phyloP scores from a whole-genome alignment of 2,329 filamentous ascomycete genomes.

The Trichoderma sp. region DNA sequence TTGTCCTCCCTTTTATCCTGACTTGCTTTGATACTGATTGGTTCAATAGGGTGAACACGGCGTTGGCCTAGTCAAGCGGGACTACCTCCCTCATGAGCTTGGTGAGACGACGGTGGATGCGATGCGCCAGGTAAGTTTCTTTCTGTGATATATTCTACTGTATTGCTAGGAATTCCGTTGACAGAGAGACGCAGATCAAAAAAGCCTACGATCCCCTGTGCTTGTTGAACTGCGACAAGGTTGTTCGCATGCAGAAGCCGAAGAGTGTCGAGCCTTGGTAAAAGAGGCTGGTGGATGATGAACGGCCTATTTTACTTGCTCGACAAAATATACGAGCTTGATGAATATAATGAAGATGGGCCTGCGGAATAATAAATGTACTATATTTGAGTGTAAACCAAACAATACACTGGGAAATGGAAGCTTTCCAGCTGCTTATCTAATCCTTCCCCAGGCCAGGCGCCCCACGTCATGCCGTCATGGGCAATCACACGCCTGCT shows the following conservation, averaged over 20 bases:
- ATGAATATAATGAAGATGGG: neutral
- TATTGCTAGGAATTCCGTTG: neutral
- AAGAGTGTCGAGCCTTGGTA: conserved; percentile 49
- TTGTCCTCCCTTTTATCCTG: neutral
- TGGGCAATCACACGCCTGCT: conserved; percentile 22
- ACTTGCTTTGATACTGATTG: neutral
- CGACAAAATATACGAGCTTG: neutral
- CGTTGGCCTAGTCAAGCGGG: conserved; percentile 80
- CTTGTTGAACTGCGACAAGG: conserved; percentile 69
- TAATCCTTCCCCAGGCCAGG: conserved; percentile 10
- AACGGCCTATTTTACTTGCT: neutral
- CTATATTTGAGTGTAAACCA: neutral
- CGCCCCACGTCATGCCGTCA: conserved; percentile 26
- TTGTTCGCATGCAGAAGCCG: conserved; percentile 59
- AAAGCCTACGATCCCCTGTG: conserved; percentile 75
- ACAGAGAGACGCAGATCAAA: conserved; percentile 62
- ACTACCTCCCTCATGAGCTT: conserved; percentile 78
- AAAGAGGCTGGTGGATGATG: neutral
- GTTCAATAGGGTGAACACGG: conserved; percentile 69
- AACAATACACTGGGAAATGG: neutral
- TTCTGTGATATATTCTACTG: neutral
- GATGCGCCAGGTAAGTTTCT: conserved; percentile 71
- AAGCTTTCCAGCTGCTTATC: neutral
- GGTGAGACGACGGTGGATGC: conserved; percentile 73
- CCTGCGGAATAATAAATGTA: neutral